Evolutionary conservation across 441 rosid species (phyloP).

Genomic region (Theobroma grandiflorum): DNA sequence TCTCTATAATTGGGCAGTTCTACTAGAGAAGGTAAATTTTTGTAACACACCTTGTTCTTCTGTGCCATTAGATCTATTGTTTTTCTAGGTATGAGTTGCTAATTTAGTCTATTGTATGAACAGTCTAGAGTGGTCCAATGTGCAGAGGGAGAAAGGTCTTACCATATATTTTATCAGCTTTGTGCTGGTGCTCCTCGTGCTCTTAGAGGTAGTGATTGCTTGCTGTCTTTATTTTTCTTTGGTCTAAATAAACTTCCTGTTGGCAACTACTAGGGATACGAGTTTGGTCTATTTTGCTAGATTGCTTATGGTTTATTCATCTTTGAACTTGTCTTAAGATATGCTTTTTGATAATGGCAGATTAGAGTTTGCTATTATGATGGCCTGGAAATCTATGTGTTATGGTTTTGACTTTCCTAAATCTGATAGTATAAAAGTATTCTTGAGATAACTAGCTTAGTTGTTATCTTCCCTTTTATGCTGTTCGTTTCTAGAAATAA

Average conservation of each 20-base stretch:
- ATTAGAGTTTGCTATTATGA: neutral
- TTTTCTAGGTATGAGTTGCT: constrained; percentile 21
- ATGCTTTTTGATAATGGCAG: neutral
- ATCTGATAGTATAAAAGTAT: constrained; percentile 16
- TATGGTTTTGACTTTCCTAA: neutral
- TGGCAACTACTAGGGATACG: neutral
- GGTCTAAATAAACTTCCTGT: neutral
- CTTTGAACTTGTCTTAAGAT: constrained; percentile 2
- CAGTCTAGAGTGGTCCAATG: constrained; percentile 99
- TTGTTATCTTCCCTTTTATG: constrained; percentile 15
- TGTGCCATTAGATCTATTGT: constrained; percentile 23
- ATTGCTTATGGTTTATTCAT: constrained; percentile 3
- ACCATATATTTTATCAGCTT: constrained; percentile 99
- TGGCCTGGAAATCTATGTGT: constrained; percentile 12
- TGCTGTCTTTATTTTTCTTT: constrained; percentile 13
- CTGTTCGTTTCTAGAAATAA: constrained; percentile 12
- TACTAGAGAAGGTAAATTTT: constrained; percentile 91
- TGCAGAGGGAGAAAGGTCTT: constrained; percentile 96
- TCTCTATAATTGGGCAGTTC: constrained; percentile 64
- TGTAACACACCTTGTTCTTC: constrained; percentile 24
- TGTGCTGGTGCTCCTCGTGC: constrained; percentile 90
- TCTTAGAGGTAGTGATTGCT: constrained; percentile 69
- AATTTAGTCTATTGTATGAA: constrained; percentile 39
- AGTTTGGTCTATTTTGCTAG: neutral
- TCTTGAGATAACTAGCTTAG: constrained; percentile 14